Percentiles rank a stretch among this genome's conserved stretches.
Evolutionary conservation across 306 rosid species (phyloP).

Genomic region (Argentina anserina): DNA sequence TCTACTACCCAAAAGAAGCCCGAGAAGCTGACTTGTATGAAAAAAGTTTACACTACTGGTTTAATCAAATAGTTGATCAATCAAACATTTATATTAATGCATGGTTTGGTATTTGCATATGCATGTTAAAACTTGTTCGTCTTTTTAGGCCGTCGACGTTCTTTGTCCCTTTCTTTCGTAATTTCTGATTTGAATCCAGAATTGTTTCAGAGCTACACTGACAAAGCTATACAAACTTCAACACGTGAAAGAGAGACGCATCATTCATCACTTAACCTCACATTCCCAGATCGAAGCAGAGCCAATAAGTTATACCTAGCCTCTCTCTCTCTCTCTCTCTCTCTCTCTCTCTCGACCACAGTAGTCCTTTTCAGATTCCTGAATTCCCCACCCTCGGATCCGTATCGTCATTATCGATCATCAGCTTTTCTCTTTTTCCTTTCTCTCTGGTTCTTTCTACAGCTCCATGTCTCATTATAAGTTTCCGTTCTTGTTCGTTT

Average conservation of each 20-base stretch:
- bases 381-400: background rate
- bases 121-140: conserved; percentile 37
- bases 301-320: background rate
- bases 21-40: background rate
- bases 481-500: conserved; percentile 4
- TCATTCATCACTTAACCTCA: conserved; percentile 3
- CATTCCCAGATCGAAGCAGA: conserved; percentile 1
- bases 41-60: conserved; percentile 2
- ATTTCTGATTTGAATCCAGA: background rate
- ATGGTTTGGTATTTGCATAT: conserved; percentile 9
- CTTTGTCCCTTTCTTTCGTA: conserved; percentile 15
- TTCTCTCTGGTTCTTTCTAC: background rate
- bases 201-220: background rate
- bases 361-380: conserved; percentile 24
- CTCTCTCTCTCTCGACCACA: conserved; percentile 17
- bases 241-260: conserved; percentile 39
- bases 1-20: conserved; percentile 2
- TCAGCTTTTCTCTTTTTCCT: background rate
- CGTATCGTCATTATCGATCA: conserved; percentile 3
- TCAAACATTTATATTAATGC: background rate
- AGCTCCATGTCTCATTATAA: background rate
- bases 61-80: background rate
- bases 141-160: conserved; percentile 25
- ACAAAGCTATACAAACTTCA: conserved; percentile 15
- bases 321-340: background rate